Base-by-base conservation (phyloP, 345 rosid genomes). In the Barbarea vulgaris region DNA sequence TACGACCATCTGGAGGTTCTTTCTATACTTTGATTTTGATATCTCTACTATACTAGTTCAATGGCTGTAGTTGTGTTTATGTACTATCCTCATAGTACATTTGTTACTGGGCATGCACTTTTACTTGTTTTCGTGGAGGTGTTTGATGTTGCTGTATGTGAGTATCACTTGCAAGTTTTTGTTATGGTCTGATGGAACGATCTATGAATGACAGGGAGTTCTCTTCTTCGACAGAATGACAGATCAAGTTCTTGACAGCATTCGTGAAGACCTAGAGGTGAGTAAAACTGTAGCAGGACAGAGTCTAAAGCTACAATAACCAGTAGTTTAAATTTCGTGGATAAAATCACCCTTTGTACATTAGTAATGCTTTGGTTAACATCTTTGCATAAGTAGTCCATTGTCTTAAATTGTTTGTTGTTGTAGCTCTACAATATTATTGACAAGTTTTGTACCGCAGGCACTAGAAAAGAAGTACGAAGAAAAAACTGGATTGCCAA, bases 161-260 rank as follows among this genome's bases (percentile, higher is more conserved):
- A 37, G n/a, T 63, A 69, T 57, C 61, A 66, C 18, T 48, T 28
- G 36, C 57, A 42, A 65, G 37, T 5, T 39, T 58, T 72, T 3
- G 3, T 72, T 52, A 13, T 3, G 14, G 36, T 67, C 63, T 67
- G 75, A 71, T 34, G 42, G 70, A 41, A 33, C n/a, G 27, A 63
- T 27, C 76, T 70, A 25, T 75, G 58, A 67, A 78, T 72, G 47
- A 65, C 91, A 94, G 96, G 96, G 98, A 31, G 69, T 86, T 84
- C 83, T 94, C 80, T 94, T 91, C 84, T 89, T 88, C 24, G 98
- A 90, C 75, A 87, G 86, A 86, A 91, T 91, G 96, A 82, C 89
- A 13, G 93, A 85, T 36, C 88, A 87, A 61, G 95, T 94, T 83
- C 86, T 94, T 70, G 91, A 89, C 61, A 72, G 77, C 63, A 89